Evolutionary conservation across 495 filamentous ascomycete genomes (phyloP), one percentile per base, ranked within the genome.

Genomic region (Penicillium samsonianum): DNA sequence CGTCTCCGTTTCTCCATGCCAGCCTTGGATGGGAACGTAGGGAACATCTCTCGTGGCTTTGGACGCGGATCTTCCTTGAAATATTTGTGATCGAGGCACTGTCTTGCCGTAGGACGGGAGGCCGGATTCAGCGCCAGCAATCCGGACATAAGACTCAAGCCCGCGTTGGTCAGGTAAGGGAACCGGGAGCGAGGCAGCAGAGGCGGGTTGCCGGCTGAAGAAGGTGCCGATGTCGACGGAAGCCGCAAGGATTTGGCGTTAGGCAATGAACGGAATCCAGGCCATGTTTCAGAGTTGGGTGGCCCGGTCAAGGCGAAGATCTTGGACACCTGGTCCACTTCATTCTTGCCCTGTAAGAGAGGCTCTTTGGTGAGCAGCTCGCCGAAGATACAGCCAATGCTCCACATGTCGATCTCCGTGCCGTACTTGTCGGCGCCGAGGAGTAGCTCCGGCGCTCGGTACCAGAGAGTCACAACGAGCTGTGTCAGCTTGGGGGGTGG

Each of bases 401-500:
- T 92, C 94, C 94, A 98, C 81, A 96, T 87, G 74, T 98, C 94
- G 56, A 98, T 80, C 60, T 88, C 85, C 1, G 77, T 67, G 46
- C 83, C 87, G 78, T 98, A 98, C 20, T 80, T 81, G 37, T 83
- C 81, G 1, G 90, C 81, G 25, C 94, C 94, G 11, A 98, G 82
- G 5, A 98, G 83, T 17, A 98, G 80, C 69, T 98, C 94, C 0
- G 94, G 94, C 0, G 91, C 81, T 26, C 94, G 88, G 72, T 98
- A 98, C 94, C 94, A 98, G 8, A 98, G 85, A 5, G 94, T 98
- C 19, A 98, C 94, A 58, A 98, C 93, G 19, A 98, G 85, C 70
- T 94, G 89, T 9, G 94, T 97, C 50, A 98, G 80, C 45, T 93
- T 90, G 0, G 86, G 84, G 6, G 87, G 84, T 14, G 90, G 91